Evolutionary conservation across 306 rosid genomes (phyloP).

Genomic region (Medicago ruthenica): DNA sequence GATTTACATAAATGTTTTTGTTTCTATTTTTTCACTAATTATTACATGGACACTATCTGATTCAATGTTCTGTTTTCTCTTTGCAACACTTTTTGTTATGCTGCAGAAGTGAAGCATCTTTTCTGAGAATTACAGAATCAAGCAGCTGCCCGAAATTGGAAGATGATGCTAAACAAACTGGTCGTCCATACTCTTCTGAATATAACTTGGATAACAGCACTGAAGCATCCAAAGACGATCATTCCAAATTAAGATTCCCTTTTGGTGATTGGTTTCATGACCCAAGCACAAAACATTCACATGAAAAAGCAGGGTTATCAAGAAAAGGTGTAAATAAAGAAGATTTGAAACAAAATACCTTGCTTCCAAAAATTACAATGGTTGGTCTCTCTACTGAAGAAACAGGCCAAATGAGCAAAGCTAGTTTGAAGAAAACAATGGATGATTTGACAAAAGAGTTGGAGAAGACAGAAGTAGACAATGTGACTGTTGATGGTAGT

Average conservation of each 20-base stretch:
- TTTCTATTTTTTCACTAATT: background rate
- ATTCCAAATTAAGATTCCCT: conserved; percentile 54
- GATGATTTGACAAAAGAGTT: conserved; percentile 82
- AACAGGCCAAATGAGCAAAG: conserved; percentile 73
- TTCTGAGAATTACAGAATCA: conserved; percentile 63
- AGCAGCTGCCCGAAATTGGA: conserved; percentile 46
- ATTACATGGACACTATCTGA: background rate
- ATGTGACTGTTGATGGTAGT: conserved; percentile 39
- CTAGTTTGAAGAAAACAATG: conserved; percentile 83
- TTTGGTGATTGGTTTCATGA: conserved; percentile 63
- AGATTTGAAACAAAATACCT: conserved; percentile 52
- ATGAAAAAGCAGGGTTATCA: conserved; percentile 44
- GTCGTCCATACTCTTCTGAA: conserved; percentile 44
- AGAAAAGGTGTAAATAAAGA: conserved; percentile 48
- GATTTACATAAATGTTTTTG: background rate
- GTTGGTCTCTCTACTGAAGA: conserved; percentile 89
- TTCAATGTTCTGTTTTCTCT: background rate
- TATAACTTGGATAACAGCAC: conserved; percentile 45
- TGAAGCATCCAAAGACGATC: conserved; percentile 40
- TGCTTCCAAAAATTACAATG: conserved; percentile 94
- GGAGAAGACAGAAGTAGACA: conserved; percentile 76
- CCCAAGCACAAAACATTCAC: conserved; percentile 48
- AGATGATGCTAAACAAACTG: conserved; percentile 46
- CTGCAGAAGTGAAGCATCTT: conserved; percentile 87
- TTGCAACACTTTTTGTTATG: conserved; percentile 39